phyloP scores from a whole-genome alignment of 495 filamentous ascomycete species.

The Haplographium delicatum region DNA sequence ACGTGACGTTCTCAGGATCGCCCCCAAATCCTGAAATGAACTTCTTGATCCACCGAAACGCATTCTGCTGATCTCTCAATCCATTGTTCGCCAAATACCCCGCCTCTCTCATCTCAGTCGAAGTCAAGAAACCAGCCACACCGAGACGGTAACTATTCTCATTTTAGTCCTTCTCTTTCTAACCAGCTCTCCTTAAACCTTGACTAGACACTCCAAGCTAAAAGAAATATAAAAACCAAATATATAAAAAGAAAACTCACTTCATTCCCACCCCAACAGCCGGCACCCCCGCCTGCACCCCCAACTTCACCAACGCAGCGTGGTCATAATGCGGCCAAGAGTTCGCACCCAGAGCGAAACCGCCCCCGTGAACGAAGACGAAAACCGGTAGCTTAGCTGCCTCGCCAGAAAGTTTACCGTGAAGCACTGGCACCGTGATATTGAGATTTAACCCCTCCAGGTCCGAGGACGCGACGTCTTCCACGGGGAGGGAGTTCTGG shows the following conservation, averaged over 20 bases:
- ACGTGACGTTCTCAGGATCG: slow-evolving; percentile 31
- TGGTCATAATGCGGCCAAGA: slow-evolving; percentile 8
- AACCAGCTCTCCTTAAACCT: no score
- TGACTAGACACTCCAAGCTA: no score
- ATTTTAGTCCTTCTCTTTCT: neutral
- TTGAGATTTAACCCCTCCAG: slow-evolving; percentile 9
- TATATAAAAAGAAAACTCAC: no score
- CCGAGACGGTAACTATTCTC: slow-evolving; percentile 25
- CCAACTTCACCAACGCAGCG: slow-evolving; percentile 1
- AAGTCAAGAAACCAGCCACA: slow-evolving; percentile 31
- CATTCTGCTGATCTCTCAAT: slow-evolving; percentile 43
- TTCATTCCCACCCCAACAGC: slow-evolving; percentile 10
- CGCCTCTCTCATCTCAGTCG: neutral
- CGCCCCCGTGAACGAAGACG: slow-evolving; percentile 11
- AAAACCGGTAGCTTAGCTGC: slow-evolving; percentile 2
- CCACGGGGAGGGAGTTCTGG: slow-evolving; percentile 4
- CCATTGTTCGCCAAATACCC: slow-evolving; percentile 50
- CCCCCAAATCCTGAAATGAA: slow-evolving; percentile 37
- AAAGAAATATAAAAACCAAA: no score
- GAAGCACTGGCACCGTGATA: neutral
- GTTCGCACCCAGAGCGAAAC: slow-evolving; percentile 2
- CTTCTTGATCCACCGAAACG: slow-evolving; percentile 39
- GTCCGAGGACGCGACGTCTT: neutral
- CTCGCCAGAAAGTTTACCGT: neutral
- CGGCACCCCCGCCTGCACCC: neutral